Evolutionary conservation across 225 moss, liverwort and hornwort species (phyloP).

Genomic region (Neckera pumila): DNA sequence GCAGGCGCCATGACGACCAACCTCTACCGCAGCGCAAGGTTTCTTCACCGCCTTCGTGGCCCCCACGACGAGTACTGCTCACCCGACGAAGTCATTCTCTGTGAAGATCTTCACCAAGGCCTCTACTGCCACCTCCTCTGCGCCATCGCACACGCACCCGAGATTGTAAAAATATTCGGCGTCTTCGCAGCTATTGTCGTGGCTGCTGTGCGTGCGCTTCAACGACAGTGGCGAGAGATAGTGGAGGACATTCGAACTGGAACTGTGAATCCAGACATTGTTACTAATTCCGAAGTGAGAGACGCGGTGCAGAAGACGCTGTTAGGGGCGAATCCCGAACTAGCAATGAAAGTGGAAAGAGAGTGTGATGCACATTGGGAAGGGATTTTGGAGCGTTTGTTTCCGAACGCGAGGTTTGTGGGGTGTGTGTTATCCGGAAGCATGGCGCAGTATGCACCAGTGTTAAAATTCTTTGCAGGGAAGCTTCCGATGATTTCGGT

Average conservation of each 20-base stretch:
- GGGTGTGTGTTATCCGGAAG: slow-evolving; percentile 35
- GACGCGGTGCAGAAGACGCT: slow-evolving; percentile 1
- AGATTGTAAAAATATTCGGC: slow-evolving; percentile 4
- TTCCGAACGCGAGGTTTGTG: slow-evolving; percentile 45
- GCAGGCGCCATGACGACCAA: slow-evolving; percentile 9
- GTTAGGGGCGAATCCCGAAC: not conserved
- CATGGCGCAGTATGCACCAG: slow-evolving; percentile 54
- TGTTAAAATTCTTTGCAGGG: slow-evolving; percentile 26
- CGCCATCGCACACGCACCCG: slow-evolving; percentile 28
- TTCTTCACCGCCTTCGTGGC: not conserved
- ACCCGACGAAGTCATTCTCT: slow-evolving; percentile 16
- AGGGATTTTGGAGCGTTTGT: slow-evolving; percentile 59
- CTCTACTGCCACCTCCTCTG: slow-evolving; percentile 75
- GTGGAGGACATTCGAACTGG: slow-evolving; percentile 33
- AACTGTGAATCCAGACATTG: slow-evolving; percentile 11
- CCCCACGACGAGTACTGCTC: not conserved
- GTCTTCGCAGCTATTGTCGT: not conserved
- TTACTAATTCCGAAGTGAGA: not conserved
- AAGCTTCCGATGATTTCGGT: slow-evolving; percentile 23
- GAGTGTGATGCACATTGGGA: slow-evolving; percentile 27
- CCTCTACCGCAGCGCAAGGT: not conserved
- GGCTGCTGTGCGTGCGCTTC: not conserved
- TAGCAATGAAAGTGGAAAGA: slow-evolving; percentile 4
- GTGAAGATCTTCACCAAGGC: not conserved
- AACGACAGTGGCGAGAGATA: slow-evolving; percentile 18